Percentiles rank a stretch among this genome's conserved stretches.
phyloP scores from a whole-genome alignment of 2,329 filamentous ascomycete species.

The Sclerotinia nivalis region DNA sequence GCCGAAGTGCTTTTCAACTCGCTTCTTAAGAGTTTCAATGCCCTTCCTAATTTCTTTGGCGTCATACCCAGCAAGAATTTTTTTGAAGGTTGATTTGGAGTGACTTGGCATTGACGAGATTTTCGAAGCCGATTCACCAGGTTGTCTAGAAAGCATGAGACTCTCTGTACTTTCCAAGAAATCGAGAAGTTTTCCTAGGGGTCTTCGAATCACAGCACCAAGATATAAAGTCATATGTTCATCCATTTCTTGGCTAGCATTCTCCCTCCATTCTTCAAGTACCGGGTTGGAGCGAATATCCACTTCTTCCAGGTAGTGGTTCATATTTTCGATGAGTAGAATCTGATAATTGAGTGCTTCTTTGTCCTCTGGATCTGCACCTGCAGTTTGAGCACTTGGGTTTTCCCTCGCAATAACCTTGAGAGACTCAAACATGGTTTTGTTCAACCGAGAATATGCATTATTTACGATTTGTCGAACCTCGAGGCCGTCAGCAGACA shows the following conservation, averaged over 20 bases:
- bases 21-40: constrained; percentile 84
- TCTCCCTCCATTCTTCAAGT: constrained; percentile 78
- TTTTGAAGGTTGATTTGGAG: constrained; percentile 80
- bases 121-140: constrained; percentile 58
- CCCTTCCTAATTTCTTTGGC: constrained; percentile 83
- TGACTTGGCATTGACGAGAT: constrained; percentile 83
- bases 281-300: constrained; percentile 73
- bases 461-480: constrained; percentile 79
- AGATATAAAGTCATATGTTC: constrained; percentile 90
- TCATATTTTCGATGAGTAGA: constrained; percentile 97
- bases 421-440: constrained; percentile 94
- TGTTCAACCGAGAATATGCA: constrained; percentile 85
- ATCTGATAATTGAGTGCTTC: constrained; percentile 97
- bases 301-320: constrained; percentile 92
- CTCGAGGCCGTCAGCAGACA: constrained; percentile 59
- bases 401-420: constrained; percentile 86
- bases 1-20: constrained; percentile 96
- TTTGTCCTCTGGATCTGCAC: constrained; percentile 78
- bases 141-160: constrained; percentile 57
- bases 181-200: constrained; percentile 86
- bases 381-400: constrained; percentile 50
- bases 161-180: constrained; percentile 88
- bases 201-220: constrained; percentile 82
- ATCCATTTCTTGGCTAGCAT: constrained; percentile 73
- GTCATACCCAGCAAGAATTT: constrained; percentile 78